Percentiles rank a stretch among this genome's conserved stretches.
These are phyloP conservation scores for Diacronema lutheri DNA, from an alignment of 78 protist species.

Conservation along the genomic window DNA sequence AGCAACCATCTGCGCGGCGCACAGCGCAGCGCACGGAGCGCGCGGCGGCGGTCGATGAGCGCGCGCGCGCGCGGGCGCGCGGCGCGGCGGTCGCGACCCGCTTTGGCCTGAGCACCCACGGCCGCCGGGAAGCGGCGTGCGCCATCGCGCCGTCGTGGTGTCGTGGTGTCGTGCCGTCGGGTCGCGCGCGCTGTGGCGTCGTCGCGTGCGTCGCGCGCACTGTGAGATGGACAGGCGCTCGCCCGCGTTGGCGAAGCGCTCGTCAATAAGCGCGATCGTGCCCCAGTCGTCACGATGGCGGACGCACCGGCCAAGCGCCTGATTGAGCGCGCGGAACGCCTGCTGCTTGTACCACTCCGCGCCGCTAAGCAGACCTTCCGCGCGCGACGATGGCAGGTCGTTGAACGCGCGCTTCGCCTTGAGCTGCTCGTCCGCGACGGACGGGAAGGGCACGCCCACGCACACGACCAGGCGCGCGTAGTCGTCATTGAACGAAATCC, in stretches of 20 bases:
- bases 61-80: no score
- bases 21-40: no score
- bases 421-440: conserved; percentile 12
- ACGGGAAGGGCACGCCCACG: conserved; percentile 62
- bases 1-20: no score
- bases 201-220: no score
- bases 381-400: not conserved
- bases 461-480: conserved; percentile 34
- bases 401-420: not conserved
- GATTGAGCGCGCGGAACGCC: conserved; percentile 62
- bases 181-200: no score
- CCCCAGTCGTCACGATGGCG: conserved; percentile 61
- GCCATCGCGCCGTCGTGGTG: no score
- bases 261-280: conserved; percentile 33
- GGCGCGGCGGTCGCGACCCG: no score
- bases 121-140: no score
- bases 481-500: conserved; percentile 45
- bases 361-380: not conserved
- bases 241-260: not conserved
- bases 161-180: no score
- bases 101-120: no score
- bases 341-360: not conserved
- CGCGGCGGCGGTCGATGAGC: no score
- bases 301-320: conserved; percentile 56
- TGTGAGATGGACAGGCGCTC: no score